Conservation (phyloP, 179 eudicot species). For the Sideroxylon spinosum region DNA sequence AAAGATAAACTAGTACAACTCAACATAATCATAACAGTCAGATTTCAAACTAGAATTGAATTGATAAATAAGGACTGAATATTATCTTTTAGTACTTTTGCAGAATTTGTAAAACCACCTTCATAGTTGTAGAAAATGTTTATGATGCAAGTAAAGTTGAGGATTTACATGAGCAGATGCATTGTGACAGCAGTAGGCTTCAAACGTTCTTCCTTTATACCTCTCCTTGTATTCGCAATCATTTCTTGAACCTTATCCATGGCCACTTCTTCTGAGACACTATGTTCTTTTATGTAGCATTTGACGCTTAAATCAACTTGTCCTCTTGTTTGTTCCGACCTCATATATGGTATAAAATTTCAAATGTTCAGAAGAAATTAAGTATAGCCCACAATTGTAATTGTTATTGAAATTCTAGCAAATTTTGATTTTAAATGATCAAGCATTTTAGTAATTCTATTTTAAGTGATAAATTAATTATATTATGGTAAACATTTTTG, state of each 20-base stretch:
- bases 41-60: background rate
- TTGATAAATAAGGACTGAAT: slow-evolving; percentile 6
- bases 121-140: slow-evolving; percentile 16
- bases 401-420: too few species aligned
- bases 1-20: too few species aligned
- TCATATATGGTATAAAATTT: too few species aligned
- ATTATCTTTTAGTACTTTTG: slow-evolving; percentile 5
- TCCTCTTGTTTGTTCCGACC: slow-evolving; percentile 32
- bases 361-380: too few species aligned
- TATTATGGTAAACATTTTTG: too few species aligned
- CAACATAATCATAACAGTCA: too few species aligned
- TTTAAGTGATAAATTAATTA: too few species aligned
- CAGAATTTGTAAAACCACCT: slow-evolving; percentile 25
- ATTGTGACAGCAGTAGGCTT: slow-evolving; percentile 18
- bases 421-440: too few species aligned
- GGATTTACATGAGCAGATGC: background rate
- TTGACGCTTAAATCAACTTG: slow-evolving; percentile 35
- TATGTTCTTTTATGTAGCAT: slow-evolving; percentile 31
- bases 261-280: slow-evolving; percentile 24
- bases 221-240: slow-evolving; percentile 28
- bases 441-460: too few species aligned
- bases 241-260: background rate
- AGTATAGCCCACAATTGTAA: too few species aligned
- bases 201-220: slow-evolving; percentile 21
- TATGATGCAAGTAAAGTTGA: slow-evolving; percentile 11